Conservation (phyloP, 345 rosid genomes). For the Moricandia moricandioides region DNA sequence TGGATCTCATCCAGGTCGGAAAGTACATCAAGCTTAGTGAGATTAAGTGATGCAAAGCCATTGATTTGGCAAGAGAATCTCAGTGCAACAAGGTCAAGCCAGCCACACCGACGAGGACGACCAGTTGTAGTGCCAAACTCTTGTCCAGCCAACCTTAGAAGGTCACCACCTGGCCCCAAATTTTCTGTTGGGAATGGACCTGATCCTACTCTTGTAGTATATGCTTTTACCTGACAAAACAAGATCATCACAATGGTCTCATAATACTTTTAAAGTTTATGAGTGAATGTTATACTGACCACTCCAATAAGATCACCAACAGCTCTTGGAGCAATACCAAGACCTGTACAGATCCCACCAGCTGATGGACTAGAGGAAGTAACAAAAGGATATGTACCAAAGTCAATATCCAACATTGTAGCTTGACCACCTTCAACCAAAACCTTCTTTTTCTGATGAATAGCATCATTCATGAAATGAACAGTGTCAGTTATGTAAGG, state of each 20-base stretch:
- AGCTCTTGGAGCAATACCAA: constrained; percentile 89
- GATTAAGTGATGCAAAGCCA: constrained; percentile 88
- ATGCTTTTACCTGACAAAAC: constrained; percentile 83
- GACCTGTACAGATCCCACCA: constrained; percentile 94
- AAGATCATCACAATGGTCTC: not conserved
- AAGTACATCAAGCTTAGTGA: constrained; percentile 91
- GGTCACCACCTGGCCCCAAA: constrained; percentile 82
- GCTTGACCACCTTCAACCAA: constrained; percentile 99
- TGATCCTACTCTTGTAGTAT: constrained; percentile 95
- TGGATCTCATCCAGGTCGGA: constrained; percentile 81
- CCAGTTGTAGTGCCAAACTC: constrained; percentile 98
- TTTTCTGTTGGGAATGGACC: constrained; percentile 98
- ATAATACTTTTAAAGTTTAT: not conserved
- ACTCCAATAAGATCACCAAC: constrained; percentile 93
- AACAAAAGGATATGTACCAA: constrained; percentile 95
- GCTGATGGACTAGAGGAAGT: constrained; percentile 98
- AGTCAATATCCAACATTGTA: constrained; percentile 93
- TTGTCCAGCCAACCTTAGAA: constrained; percentile 82
- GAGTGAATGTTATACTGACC: constrained; percentile 42
- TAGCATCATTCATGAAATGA: constrained; percentile 74
- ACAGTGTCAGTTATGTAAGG: constrained; percentile 88
- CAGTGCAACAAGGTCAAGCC: constrained; percentile 96
- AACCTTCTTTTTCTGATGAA: constrained; percentile 69
- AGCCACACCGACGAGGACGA: constrained; percentile 98
- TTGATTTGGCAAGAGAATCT: constrained; percentile 82